Evolutionary conservation across 805 yeast species (phyloP).

Genomic region (Sugiyamaella mastotermitis): DNA sequence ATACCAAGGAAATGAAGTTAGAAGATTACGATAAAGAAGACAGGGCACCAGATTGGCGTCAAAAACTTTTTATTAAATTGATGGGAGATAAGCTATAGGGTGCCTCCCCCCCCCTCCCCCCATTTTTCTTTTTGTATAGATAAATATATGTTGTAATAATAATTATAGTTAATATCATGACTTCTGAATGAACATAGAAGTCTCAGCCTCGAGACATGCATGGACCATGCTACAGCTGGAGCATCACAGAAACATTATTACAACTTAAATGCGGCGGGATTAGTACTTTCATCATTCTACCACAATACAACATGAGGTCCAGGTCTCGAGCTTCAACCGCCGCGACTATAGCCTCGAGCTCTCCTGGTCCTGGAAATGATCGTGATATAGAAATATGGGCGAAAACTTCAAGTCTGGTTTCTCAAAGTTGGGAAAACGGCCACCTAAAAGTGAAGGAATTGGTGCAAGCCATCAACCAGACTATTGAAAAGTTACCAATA

Average conservation of each 20-base stretch:
- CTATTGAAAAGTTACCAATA: constrained; percentile 3
- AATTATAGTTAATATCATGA: no score
- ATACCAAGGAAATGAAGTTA: constrained; percentile 48
- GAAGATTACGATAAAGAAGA: constrained; percentile 60
- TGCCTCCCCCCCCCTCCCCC: neutral
- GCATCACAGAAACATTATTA: no score
- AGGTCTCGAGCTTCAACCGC: no score
- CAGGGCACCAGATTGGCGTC: constrained; percentile 46
- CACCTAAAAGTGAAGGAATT: constrained; percentile 7
- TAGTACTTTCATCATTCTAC: no score
- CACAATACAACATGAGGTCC: no score
- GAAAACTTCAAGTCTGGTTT: neutral
- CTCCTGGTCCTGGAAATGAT: no score
- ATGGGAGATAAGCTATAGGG: constrained; percentile 29
- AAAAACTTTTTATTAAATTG: constrained; percentile 22
- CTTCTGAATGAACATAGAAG: no score
- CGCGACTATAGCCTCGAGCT: no score
- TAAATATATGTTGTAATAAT: neutral
- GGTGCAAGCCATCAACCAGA: constrained; percentile 3
- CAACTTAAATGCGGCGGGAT: no score
- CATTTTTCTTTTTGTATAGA: neutral
- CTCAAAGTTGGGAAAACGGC: constrained; percentile 7
- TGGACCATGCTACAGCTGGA: no score
- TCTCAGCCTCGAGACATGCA: no score
- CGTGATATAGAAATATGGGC: no score